Percentiles rank a stretch among this genome's conserved stretches.
These are phyloP conservation scores for Phytophthora aleatoria DNA, from an alignment of 352 stramenopile species.

Conservation along the genomic window DNA sequence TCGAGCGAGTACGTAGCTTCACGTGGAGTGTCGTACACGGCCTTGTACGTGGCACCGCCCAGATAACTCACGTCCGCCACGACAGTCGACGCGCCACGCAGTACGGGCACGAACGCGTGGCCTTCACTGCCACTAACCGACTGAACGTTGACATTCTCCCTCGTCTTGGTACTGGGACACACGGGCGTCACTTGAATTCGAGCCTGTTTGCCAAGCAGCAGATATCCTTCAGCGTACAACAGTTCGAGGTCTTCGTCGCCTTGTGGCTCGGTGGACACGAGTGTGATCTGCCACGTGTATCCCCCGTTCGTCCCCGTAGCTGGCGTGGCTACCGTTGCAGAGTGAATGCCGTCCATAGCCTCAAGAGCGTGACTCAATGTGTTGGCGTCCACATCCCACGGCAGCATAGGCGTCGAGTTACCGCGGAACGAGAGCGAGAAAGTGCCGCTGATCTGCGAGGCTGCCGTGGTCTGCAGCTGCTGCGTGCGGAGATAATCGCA, in stretches of 20 bases:
- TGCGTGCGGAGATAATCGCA: slow-evolving; percentile 89
- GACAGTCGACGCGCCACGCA: slow-evolving; percentile 57
- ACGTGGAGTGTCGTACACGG: slow-evolving; percentile 88
- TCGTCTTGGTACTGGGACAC: slow-evolving; percentile 51
- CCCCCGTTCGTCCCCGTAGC: slow-evolving; percentile 48
- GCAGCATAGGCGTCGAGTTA: slow-evolving; percentile 74
- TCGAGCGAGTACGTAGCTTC: slow-evolving; percentile 88
- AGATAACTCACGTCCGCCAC: slow-evolving; percentile 70
- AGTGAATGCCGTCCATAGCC: slow-evolving; percentile 74
- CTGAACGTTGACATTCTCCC: slow-evolving; percentile 37
- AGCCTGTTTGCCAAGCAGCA: slow-evolving; percentile 55
- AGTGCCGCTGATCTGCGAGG: slow-evolving; percentile 67
- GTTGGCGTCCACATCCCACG: slow-evolving; percentile 57
- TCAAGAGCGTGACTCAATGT: slow-evolving; percentile 69
- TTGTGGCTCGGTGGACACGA: slow-evolving; percentile 67
- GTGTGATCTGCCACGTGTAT: slow-evolving; percentile 86
- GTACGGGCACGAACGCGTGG: slow-evolving; percentile 68
- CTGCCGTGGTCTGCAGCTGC: slow-evolving; percentile 56
- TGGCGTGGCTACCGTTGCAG: slow-evolving; percentile 54
- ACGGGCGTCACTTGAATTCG: slow-evolving; percentile 43
- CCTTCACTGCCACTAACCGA: slow-evolving; percentile 60
- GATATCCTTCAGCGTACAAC: slow-evolving; percentile 85
- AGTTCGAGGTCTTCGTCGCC: slow-evolving; percentile 49
- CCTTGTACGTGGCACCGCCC: slow-evolving; percentile 81
- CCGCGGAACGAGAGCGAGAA: slow-evolving; percentile 87